Base-by-base conservation (phyloP, 2,329 filamentous ascomycete species). In the Calonectria hawksworthii region DNA sequence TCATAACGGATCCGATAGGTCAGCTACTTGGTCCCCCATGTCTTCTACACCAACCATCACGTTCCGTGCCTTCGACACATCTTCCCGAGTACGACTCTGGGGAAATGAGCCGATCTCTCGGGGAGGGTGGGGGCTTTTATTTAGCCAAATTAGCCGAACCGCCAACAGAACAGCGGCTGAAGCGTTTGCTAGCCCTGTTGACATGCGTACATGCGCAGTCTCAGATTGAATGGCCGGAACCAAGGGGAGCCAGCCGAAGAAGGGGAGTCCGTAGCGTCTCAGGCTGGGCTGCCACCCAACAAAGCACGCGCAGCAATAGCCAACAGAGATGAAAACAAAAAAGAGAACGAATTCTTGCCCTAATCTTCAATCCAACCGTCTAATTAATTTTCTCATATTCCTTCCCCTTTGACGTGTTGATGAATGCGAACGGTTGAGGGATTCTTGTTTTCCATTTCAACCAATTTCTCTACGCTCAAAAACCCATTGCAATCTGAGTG, bases 221-320 rank as follows among this genome's bases (percentile, higher is more conserved):
- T 56, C 52, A 54, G 74, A 38, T 75, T 34, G 13, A 56, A 68
- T 59, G 72, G 72, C 65, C 74, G 74, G 74, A 76, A 74, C 4
- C 23, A 63, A 74, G 72, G 74, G 74, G 34, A 70, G 59, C 64
- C 68, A 72, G 44, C 72, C 74, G 72, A 59, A 50, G 56, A 54
- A 52, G 34, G 50, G 71, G 50, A 36, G 63, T 71, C 21, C 21
- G 30, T 32, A 41, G 9, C 63, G 26, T 50, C 50, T 66, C 32
- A 14, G 50, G 26, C 36, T 64, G n/a, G 66, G 50, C 21, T 59
- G 61, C 61, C 34, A 66, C 70, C 54, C 72, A 69, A 70, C 47
- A 68, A n/a, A 13, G 41, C 18, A 51, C 36, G 28, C 28, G 63
- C 21, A 50, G 64, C 23, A 36, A 50, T 13, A 47, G 66, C 67